Base-by-base conservation (phyloP, 441 rosid species). In the Erodium trifolium region DNA sequence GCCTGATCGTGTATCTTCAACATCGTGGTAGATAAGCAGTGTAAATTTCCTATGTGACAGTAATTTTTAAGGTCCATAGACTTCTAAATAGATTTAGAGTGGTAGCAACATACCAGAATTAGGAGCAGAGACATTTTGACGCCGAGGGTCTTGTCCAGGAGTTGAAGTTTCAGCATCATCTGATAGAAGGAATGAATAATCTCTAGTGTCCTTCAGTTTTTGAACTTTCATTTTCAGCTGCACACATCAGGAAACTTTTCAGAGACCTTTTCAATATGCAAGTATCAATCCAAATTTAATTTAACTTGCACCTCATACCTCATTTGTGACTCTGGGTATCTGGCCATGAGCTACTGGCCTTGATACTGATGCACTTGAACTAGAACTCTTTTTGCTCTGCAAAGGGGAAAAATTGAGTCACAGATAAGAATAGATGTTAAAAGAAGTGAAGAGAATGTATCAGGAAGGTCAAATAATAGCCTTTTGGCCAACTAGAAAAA, bases 171-270 rank as follows among this genome's bases (percentile, higher is more conserved):
- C 86, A 9, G 82, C 88, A 72, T 88, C 96, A 72, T 94, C 92
- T 7, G 93, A 82, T 23, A 87, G 78, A 57, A 94, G 83, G 72
- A 93, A 94, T 12, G 96, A 90, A 79, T 94, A 94, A 77, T 94
- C 99, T 80, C 97, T 83, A 0, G 89, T 81, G 67, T 77, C 85
- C 82, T 87, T 91, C 5, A 89, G 82, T 67, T 83, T 80, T 73
- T 89, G 85, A 68, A 80, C 96, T 80, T 87, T 90, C 45, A 67
- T 79, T 68, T 80, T 77, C 72, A 78, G 41, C 96, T 89, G 86
- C 68, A 76, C 64, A 35, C 35, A 63, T 12, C 23, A 76, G 47
- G 72, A 71, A 72, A 60, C 35, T 79, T 19, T 57, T 23, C 31
- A 69, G 64, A 39, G 34, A 47, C 16, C 35, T 59, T 10, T 57